Base-by-base conservation (phyloP, 768 basidiomycete genomes). In the Rhodotorula toruloides region DNA sequence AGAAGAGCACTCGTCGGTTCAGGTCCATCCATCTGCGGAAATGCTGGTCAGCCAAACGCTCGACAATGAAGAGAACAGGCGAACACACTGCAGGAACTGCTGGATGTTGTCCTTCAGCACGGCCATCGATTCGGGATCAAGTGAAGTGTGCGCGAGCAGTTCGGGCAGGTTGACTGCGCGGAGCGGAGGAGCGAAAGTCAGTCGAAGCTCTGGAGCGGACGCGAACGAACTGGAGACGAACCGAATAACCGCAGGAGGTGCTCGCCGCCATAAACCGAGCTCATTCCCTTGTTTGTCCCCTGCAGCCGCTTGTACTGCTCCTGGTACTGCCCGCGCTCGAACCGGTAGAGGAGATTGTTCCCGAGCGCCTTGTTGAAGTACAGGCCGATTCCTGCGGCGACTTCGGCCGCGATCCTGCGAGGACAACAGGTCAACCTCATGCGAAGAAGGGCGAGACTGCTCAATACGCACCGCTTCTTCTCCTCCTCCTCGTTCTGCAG, bases 281-380 rank as follows among this genome's bases (percentile, higher is more conserved):
- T 91, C 87, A 96, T 90, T 73, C 90, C 86, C 76, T 85, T 87
- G 75, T 90, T 89, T 82, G 85, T 2, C 87, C 88, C 12, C 89
- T 90, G 67, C 86, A 84, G 70, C 67, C 79, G 78, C 73, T 86
- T 85, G 49, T 88, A 83, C 31, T 90, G 83, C 54, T 87, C 85
- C 10, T 87, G 86, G 68, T 94, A 97, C 77, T 98, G 93, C 11
- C 85, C 85, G n/a, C 94, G 84, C 77, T 99, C 94, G 71, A 94
- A 92, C 27, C 91, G 87, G 75, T 98, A 99, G 7, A 98, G 82
- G 34, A 99, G 83, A 77, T 90, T 92, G 62, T 87, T 85, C 9
- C 94, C 80, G 16, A 81, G 83, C 0, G 91, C 87, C 39, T 90
- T 88, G 77, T 99, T 91, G 75, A 99, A 99, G 80, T 99, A 98